Percentiles rank a stretch among this genome's conserved stretches.
Evolutionary conservation across 2,329 filamentous ascomycete species (phyloP).

Genomic region (Gremmenia infestans): DNA sequence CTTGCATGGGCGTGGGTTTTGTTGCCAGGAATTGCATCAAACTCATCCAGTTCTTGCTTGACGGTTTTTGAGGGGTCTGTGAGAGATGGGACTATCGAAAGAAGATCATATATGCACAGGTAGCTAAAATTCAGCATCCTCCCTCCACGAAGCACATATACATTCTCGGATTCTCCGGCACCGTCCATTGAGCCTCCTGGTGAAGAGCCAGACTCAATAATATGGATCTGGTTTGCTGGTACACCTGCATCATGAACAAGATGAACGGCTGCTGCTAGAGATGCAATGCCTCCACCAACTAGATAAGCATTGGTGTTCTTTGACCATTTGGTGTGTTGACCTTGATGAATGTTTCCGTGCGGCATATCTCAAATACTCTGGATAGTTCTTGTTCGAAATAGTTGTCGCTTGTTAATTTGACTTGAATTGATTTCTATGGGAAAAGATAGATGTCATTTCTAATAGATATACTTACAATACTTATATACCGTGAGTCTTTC

Average conservation of each 20-base stretch:
- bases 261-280: conserved; percentile 28
- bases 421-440: too few relatives aligned
- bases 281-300: conserved; percentile 26
- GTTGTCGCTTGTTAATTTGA: too few relatives aligned
- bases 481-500: too few relatives aligned
- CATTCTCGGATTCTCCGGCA: conserved; percentile 16
- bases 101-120: conserved; percentile 28
- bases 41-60: conserved; percentile 25
- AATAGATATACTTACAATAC: too few relatives aligned
- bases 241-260: conserved; percentile 30
- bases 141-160: conserved; percentile 27
- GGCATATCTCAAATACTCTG: too few relatives aligned
- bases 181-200: conserved; percentile 26
- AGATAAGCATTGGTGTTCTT: too few relatives aligned
- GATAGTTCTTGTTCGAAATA: too few relatives aligned
- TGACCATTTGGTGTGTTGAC: too few relatives aligned
- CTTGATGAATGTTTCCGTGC: too few relatives aligned
- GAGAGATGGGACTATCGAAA: conserved; percentile 25
- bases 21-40: conserved; percentile 16
- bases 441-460: too few relatives aligned
- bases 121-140: conserved; percentile 31
- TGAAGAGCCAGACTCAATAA: conserved; percentile 24
- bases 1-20: conserved; percentile 22
- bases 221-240: conserved; percentile 27
- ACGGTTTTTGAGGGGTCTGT: conserved; percentile 20